These are phyloP conservation scores for Cystobasidium onofrii DNA, from an alignment of 768 basidiomycete genomes.

Conservation along the genomic window DNA sequence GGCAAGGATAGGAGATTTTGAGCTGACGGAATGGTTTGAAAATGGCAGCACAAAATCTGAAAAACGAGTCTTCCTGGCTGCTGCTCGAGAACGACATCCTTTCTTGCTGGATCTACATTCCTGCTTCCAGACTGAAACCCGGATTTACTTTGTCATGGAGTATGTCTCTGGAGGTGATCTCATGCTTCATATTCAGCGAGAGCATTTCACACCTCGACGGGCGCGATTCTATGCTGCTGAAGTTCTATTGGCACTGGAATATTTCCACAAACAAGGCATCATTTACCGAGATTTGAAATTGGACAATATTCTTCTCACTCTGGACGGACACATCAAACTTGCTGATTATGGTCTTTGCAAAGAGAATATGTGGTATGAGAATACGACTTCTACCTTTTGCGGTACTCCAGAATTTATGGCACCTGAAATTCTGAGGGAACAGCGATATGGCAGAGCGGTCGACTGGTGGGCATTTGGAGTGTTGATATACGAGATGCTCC, in stretches of 20 bases:
- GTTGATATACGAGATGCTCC: constrained; percentile 94
- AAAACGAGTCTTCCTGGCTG: constrained; percentile 93
- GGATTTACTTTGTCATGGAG: constrained; percentile 99
- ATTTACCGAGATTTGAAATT: constrained; percentile 89
- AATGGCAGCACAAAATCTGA: constrained; percentile 88
- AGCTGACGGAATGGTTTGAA: no score
- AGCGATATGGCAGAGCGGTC: constrained; percentile 94
- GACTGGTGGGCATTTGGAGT: constrained; percentile 99
- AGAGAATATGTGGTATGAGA: constrained; percentile 95
- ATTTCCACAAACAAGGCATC: constrained; percentile 98
- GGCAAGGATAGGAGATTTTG: no score
- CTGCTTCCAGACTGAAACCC: constrained; percentile 99
- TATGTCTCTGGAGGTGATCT: constrained; percentile 98
- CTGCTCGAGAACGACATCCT: constrained; percentile 93
- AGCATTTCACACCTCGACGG: constrained; percentile 96
- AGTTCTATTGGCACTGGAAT: constrained; percentile 87
- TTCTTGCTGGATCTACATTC: constrained; percentile 95
- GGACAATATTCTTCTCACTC: constrained; percentile 90
- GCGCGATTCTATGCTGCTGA: constrained; percentile 98
- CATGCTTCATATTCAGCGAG: constrained; percentile 98
- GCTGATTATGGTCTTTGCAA: constrained; percentile 99
- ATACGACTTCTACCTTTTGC: constrained; percentile 96
- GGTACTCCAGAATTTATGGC: constrained; percentile 99
- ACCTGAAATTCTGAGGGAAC: constrained; percentile 98
- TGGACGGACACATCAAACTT: constrained; percentile 97